phyloP scores from a whole-genome alignment of 441 rosid species.

The Eruca vesicaria region DNA sequence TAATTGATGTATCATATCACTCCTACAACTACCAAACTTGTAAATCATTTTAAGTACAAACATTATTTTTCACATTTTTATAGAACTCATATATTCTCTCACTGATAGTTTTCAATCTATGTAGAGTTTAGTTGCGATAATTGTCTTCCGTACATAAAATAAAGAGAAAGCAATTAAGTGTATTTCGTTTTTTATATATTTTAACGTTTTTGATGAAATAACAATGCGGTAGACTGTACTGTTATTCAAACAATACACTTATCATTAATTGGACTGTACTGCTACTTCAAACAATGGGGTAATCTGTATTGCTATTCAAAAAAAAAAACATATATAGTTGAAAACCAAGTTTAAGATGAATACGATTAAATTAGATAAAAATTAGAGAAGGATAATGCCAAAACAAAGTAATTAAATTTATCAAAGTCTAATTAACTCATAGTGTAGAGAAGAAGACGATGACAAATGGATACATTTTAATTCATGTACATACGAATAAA shows the following conservation, averaged over 20 bases:
- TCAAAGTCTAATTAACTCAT: background rate
- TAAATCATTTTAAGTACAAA: background rate
- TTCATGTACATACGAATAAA: constrained; percentile 22
- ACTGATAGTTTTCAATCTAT: background rate
- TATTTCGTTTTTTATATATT: too few relatives aligned
- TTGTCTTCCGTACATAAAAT: too few relatives aligned
- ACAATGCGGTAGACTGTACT: too few relatives aligned
- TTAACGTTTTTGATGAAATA: too few relatives aligned
- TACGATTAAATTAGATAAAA: background rate
- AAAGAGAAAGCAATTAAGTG: too few relatives aligned
- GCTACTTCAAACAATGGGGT: too few relatives aligned
- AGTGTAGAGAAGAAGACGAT: background rate
- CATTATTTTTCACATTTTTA: background rate
- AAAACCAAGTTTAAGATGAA: too few relatives aligned
- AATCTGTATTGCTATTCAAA: too few relatives aligned
- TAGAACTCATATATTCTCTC: background rate
- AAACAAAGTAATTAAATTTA: background rate
- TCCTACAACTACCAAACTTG: background rate
- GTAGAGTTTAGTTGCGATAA: background rate
- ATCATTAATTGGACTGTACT: too few relatives aligned
- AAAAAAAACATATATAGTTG: too few relatives aligned
- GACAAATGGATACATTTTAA: background rate
- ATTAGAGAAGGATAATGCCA: background rate
- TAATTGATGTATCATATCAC: too few relatives aligned
- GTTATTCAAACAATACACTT: too few relatives aligned